A percentile compares a stretch with the other conserved stretches of the same genome.
Evolutionary conservation across 2,329 filamentous ascomycete species (phyloP).

Genomic region (Gaeumannomyces sp.): DNA sequence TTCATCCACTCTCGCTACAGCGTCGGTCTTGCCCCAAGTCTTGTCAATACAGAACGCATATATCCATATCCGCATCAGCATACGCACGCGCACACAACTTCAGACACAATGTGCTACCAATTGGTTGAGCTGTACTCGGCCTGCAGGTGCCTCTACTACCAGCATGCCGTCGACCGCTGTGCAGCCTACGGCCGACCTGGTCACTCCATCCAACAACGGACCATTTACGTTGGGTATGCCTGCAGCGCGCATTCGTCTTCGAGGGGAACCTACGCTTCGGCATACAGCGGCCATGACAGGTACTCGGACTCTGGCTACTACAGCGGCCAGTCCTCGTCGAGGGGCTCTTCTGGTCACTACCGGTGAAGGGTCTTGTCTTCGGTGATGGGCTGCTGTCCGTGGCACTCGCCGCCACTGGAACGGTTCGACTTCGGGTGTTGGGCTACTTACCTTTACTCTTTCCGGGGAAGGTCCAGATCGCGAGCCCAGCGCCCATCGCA

Average conservation of each 20-base stretch:
- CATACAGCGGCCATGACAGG: slow-evolving; percentile 23
- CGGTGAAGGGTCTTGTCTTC: slow-evolving; percentile 51
- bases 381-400: slow-evolving; percentile 37
- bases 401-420: slow-evolving; percentile 34
- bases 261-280: slow-evolving; percentile 31
- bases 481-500: slow-evolving; percentile 36
- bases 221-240: slow-evolving; percentile 75
- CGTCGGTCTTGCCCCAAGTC: no score
- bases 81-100: no score
- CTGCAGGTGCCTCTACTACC: slow-evolving; percentile 83
- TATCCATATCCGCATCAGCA: no score
- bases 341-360: slow-evolving; percentile 33
- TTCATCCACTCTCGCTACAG: no score
- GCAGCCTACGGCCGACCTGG: slow-evolving; percentile 66
- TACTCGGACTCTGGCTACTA: slow-evolving; percentile 52
- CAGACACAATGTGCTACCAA: slow-evolving; percentile 72
- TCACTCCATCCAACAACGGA: slow-evolving; percentile 66
- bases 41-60: no score
- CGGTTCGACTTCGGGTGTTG: slow-evolving; percentile 39
- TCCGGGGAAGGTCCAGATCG: slow-evolving; percentile 29
- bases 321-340: slow-evolving; percentile 38
- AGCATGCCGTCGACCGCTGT: slow-evolving; percentile 80
- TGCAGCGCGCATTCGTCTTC: slow-evolving; percentile 51
- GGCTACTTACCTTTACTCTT: slow-evolving; percentile 44
- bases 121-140: slow-evolving; percentile 79